Percentiles rank a stretch among this genome's conserved stretches.
phyloP scores from a whole-genome alignment of 108 stramenopile genomes.

The Skeletonema tropicum region DNA sequence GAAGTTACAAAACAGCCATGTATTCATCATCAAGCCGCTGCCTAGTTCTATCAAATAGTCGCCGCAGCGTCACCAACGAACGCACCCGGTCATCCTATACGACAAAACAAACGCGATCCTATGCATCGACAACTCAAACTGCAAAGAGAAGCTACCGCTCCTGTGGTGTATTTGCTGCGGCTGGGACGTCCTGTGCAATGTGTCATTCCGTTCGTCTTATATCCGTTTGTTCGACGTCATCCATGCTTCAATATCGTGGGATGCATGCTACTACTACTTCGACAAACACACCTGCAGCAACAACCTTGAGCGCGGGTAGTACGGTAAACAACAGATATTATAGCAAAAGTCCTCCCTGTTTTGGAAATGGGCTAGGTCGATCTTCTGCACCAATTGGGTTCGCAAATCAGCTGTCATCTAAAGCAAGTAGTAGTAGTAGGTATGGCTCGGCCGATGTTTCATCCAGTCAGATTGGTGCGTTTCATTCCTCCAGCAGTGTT shows the following conservation, averaged over 20 bases:
- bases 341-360: constrained; percentile 11
- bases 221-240: background rate
- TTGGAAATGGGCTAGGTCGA: constrained; percentile 22
- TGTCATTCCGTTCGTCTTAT: background rate
- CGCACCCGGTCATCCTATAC: background rate
- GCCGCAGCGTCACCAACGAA: constrained; percentile 22
- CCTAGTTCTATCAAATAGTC: constrained; percentile 17
- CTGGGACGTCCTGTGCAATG: constrained; percentile 9
- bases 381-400: background rate
- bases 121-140: constrained; percentile 9
- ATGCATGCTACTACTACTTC: background rate
- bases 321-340: background rate
- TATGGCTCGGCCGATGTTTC: background rate
- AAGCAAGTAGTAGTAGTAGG: background rate
- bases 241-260: constrained; percentile 4
- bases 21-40: constrained; percentile 13
- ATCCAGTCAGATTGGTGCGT: background rate
- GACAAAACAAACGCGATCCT: constrained; percentile 13
- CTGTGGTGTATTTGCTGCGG: constrained; percentile 2
- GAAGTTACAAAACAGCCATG: no score
- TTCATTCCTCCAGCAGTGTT: background rate
- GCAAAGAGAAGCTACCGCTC: constrained; percentile 3
- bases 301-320: background rate
- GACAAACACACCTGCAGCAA: background rate
- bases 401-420: background rate